Evolutionary conservation across 164 flowering plant genomes (phyloP), one percentile per base, ranked within the genome.

Genomic region (Annona squamosa): DNA sequence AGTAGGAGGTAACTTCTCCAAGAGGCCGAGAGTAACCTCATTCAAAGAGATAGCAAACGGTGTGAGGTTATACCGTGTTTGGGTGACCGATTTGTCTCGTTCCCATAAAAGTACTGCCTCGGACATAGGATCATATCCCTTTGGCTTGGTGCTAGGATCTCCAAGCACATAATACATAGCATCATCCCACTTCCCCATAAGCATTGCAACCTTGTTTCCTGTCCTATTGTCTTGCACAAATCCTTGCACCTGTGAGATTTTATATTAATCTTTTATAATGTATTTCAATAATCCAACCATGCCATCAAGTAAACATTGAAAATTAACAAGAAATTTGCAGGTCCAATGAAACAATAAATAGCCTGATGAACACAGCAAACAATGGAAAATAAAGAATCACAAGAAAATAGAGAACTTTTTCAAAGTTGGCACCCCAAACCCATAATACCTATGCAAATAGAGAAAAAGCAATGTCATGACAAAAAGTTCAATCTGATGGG

Each of bases 141-240:
- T 93, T 43, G 99, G 95, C 80, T 91, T 96, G 57, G 89, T 87
- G 26, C 88, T 85, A 43, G 94, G 97, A 87, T 96, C 99, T 76
- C 99, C 99, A 59, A 90, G 79, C 68, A 96, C 98, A 87, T 93
- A 96, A 80, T 93, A 93, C 92, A 96, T 85, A 69, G 98, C 98
- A 73, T 92, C 99, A 78, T 96, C 99, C 99, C 98, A 96, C 85
- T 96, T 96, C 5, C 99, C 99, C 61, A 96, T 46, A 77, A 96
- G 74, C 89, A 92, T 88, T 37, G 99, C 99, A 10, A 93, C 97
- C 84, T 91, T 93, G 73, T 88, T 84, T 68, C 99, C 99, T 68
- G 95, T 93, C 81, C 86, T 85, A 69, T 95, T 95, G 81, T 95
- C 98, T 87, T 93, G 99, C 73, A 95, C 97, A 82, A 95, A 88